These are phyloP conservation scores for Acer negundo DNA, from an alignment of 345 rosid genomes.

Conservation along the genomic window DNA sequence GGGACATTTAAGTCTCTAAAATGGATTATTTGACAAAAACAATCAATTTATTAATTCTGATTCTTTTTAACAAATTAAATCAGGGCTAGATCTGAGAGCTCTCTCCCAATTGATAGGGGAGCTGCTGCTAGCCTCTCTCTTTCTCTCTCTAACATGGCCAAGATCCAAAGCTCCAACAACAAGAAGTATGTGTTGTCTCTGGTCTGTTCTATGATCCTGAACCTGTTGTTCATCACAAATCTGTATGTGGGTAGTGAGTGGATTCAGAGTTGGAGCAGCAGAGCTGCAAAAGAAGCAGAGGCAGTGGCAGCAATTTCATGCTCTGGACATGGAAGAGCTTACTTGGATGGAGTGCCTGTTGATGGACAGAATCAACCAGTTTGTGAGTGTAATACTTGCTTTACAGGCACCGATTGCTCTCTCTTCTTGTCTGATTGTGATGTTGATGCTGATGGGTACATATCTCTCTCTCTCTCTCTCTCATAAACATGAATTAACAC, in stretches of 20 bases:
- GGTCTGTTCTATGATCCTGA: slow-evolving; percentile 37
- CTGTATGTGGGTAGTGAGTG: slow-evolving; percentile 20
- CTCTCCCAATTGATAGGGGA: too few species aligned
- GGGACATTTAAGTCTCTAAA: too few species aligned
- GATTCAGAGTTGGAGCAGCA: slow-evolving; percentile 54
- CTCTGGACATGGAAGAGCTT: slow-evolving; percentile 79
- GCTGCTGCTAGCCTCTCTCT: too few species aligned
- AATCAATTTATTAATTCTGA: too few species aligned
- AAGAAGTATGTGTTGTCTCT: slow-evolving; percentile 8
- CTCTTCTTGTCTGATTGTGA: slow-evolving; percentile 38
- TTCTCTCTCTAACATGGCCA: slow-evolving; percentile 3
- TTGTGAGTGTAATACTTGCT: slow-evolving; percentile 74
- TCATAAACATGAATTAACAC: too few species aligned
- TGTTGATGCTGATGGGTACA: slow-evolving; percentile 53
- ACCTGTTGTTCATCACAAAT: slow-evolving; percentile 30
- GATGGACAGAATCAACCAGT: slow-evolving; percentile 33
- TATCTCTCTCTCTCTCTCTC: neutral
- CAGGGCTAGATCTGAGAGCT: too few species aligned
- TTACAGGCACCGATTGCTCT: slow-evolving; percentile 57
- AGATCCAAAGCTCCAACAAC: slow-evolving; percentile 6
- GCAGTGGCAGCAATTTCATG: slow-evolving; percentile 57
- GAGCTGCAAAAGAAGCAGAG: slow-evolving; percentile 67
- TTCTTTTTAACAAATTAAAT: too few species aligned
- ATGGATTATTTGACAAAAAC: too few species aligned
- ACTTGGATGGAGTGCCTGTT: slow-evolving; percentile 48